Base-by-base conservation (phyloP, 257 asterid species). In the Cruciata laevipes region DNA sequence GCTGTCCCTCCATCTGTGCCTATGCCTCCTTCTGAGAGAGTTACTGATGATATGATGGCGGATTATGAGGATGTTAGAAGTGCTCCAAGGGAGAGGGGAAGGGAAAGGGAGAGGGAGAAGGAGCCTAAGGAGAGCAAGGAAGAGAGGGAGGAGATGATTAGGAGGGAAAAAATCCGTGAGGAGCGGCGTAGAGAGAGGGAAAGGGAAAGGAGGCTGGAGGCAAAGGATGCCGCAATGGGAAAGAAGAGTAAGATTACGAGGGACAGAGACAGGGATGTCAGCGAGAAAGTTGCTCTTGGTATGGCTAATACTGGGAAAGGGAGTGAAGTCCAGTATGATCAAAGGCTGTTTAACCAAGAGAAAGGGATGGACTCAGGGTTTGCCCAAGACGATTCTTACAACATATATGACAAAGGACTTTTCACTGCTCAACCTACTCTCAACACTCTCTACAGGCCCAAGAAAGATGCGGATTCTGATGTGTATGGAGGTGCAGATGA, bases 311-410 rank as follows among this genome's bases (percentile, higher is more conserved):
- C 91, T 23, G 83, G 81, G 13, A 83, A 40, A 68, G 86, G 85
- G 2, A 95, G 95, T 23, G 96, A 91, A 76, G 95, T 89, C 73
- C 83, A 82, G 91, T 91, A 89, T 49, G 95, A 89, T 40, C 89
- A 86, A 73, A 89, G 96, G 78, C 64, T 91, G 78, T 89, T 89
- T 58, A 91, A 89, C 90, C 96, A 87, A 80, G 97, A 87, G 86
- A 91, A 86, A 63, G 96, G 96, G 44, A 89, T 87, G 97, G 92
- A 84, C 74, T 91, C 96, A 61, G 93, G 97, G 61, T 89, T 91
- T 73, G 93, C 87, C 47, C 80, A 79, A 8, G 98, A 89, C 44
- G 96, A 89, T 72, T 75, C 91, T 18, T 90, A 93, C 74, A 86
- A 85, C 74, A 71, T 93, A 21, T 93, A 89, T 21, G 96, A 90